A percentile compares a stretch with the other conserved stretches of the same genome.
Evolutionary conservation across 1,284 basidiomycete genomes (phyloP).

Genomic region (Cryptococcus deneoformans): DNA sequence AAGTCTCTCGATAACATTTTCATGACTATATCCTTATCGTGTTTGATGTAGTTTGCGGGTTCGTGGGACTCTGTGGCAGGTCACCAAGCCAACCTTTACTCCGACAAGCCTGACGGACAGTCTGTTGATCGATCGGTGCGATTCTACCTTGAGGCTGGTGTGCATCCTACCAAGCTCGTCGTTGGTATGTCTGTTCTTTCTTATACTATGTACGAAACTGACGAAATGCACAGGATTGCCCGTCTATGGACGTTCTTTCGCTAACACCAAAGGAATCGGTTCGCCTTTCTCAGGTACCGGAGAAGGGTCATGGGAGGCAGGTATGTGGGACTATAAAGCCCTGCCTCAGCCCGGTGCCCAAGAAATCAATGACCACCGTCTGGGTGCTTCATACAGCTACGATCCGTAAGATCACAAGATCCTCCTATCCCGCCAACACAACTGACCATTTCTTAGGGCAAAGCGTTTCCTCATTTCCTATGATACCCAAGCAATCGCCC

Average conservation of each 20-base stretch:
- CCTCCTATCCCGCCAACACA: no score
- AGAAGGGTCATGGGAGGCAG: slow-evolving; percentile 51
- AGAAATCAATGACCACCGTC: slow-evolving; percentile 66
- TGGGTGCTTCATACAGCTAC: slow-evolving; percentile 77
- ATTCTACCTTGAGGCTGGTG: slow-evolving; percentile 67
- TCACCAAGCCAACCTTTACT: slow-evolving; percentile 78
- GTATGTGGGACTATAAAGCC: slow-evolving; percentile 63
- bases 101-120: slow-evolving; percentile 48
- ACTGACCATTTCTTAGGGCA: no score
- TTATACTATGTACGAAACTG: no score
- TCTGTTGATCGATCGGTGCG: slow-evolving; percentile 70
- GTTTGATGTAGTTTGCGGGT: slow-evolving; percentile 33
- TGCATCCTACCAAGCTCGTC: slow-evolving; percentile 68
- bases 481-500: slow-evolving; percentile 71
- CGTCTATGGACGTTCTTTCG: slow-evolving; percentile 80
- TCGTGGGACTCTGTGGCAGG: slow-evolving; percentile 57
- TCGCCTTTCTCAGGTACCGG: slow-evolving; percentile 74
- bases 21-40: no score
- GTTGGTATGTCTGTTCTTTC: slow-evolving; percentile 57
- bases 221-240: slow-evolving; percentile 59
- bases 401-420: slow-evolving; percentile 50
- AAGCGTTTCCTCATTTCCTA: slow-evolving; percentile 63
- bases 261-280: slow-evolving; percentile 71
- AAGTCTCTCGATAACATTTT: neutral
- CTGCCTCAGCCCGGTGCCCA: slow-evolving; percentile 65